These are phyloP conservation scores for Pythium oligandrum DNA, from an alignment of 352 stramenopile genomes.

Conservation along the genomic window DNA sequence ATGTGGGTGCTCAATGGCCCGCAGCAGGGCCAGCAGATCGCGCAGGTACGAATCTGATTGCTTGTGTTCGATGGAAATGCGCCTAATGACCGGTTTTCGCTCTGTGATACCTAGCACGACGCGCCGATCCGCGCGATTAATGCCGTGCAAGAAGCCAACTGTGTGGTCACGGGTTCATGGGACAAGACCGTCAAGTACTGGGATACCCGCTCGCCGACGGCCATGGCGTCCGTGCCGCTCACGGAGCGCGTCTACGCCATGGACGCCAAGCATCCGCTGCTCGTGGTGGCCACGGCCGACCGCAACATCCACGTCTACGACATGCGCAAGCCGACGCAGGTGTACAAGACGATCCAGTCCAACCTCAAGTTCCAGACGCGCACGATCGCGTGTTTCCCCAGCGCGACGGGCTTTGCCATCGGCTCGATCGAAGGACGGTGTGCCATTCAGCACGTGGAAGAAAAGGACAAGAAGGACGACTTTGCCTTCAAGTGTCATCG, in stretches of 20 bases:
- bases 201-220: slow-evolving; percentile 89
- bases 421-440: slow-evolving; percentile 91
- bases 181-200: slow-evolving; percentile 97
- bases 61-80: slow-evolving; percentile 1
- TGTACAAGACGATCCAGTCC: slow-evolving; percentile 80
- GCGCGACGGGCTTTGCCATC: slow-evolving; percentile 85
- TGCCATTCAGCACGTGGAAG: slow-evolving; percentile 87
- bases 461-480: slow-evolving; percentile 77
- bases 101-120: slow-evolving; percentile 65
- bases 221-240: slow-evolving; percentile 87
- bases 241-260: slow-evolving; percentile 94
- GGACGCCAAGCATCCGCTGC: slow-evolving; percentile 90
- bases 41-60: slow-evolving; percentile 41
- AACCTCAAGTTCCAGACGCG: slow-evolving; percentile 89
- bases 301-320: slow-evolving; percentile 88
- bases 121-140: slow-evolving; percentile 87
- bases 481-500: slow-evolving; percentile 94
- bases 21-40: slow-evolving; percentile 70
- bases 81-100: too few relatives aligned
- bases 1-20: slow-evolving; percentile 91
- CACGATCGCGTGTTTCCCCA: slow-evolving; percentile 86
- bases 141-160: slow-evolving; percentile 79
- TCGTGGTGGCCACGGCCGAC: slow-evolving; percentile 93
- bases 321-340: slow-evolving; percentile 81
- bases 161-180: slow-evolving; percentile 92